A percentile compares a stretch with the other conserved stretches of the same genome.
Conservation (phyloP, 2,329 filamentous ascomycete species). For the Paracorniculantispora psalliotae region DNA sequence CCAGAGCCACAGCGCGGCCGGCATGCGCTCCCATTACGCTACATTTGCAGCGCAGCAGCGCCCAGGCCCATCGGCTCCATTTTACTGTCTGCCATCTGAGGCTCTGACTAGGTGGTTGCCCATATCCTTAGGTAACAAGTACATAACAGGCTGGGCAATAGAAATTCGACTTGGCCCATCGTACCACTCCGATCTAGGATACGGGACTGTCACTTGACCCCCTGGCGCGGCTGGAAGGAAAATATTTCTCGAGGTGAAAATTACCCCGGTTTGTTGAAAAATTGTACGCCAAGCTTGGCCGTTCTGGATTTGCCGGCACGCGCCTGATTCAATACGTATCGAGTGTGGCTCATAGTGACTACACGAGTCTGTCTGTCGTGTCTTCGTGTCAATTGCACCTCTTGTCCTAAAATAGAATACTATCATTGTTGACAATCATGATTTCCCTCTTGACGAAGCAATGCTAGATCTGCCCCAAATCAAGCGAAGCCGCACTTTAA, state of each 20-base stretch:
- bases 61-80: conserved; percentile 8
- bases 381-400: too few species aligned
- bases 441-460: neutral
- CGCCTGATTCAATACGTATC: neutral
- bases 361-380: neutral
- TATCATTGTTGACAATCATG: neutral
- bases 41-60: conserved; percentile 3
- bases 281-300: neutral
- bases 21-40: conserved; percentile 4
- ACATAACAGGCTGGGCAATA: conserved; percentile 11
- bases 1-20: neutral
- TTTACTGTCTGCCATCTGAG: neutral
- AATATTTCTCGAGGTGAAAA: neutral
- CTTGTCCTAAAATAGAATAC: too few species aligned
- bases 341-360: conserved; percentile 4
- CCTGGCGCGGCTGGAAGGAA: neutral
- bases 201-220: neutral
- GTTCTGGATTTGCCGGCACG: neutral
- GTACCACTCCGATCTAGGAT: neutral
- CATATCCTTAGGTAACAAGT: conserved; percentile 14
- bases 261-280: neutral
- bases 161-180: neutral
- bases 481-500: neutral
- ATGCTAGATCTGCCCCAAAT: neutral
- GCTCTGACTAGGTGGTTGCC: neutral